Conservation (phyloP, 2,329 filamentous ascomycete genomes). For the Zarea fungicola region DNA sequence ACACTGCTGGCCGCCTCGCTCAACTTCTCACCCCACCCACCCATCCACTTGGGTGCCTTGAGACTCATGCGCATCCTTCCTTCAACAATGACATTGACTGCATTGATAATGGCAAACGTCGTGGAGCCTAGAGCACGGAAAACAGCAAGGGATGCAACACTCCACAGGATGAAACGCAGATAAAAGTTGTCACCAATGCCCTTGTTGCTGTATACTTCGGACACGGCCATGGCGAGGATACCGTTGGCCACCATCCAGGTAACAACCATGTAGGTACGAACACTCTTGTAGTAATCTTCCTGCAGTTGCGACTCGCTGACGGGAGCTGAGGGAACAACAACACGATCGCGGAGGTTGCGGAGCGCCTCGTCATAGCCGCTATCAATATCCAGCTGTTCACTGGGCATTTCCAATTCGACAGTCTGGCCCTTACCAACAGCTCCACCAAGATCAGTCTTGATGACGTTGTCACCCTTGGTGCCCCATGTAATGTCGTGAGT, state of each 20-base stretch:
- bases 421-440: constrained; percentile 73
- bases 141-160: constrained; percentile 76
- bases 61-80: constrained; percentile 63
- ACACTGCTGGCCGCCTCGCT: constrained; percentile 47
- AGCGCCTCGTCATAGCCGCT: constrained; percentile 95
- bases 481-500: constrained; percentile 99
- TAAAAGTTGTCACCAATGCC: constrained; percentile 81
- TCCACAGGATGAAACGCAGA: constrained; percentile 88
- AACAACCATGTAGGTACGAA: constrained; percentile 96
- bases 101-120: constrained; percentile 77
- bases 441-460: constrained; percentile 85
- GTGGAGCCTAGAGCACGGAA: constrained; percentile 82
- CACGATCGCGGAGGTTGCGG: constrained; percentile 86
- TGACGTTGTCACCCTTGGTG: constrained; percentile 95
- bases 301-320: constrained; percentile 77
- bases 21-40: constrained; percentile 38
- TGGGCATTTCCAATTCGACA: constrained; percentile 96
- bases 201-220: constrained; percentile 71
- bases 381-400: constrained; percentile 96
- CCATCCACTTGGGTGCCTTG: constrained; percentile 48
- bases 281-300: constrained; percentile 97
- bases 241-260: constrained; percentile 91
- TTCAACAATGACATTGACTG: constrained; percentile 80
- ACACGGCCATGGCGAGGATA: constrained; percentile 87
- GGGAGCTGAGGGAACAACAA: constrained; percentile 65